Evolutionary conservation across 1,284 basidiomycete species (phyloP).

Genomic region (Ceratobasidium sp.): DNA sequence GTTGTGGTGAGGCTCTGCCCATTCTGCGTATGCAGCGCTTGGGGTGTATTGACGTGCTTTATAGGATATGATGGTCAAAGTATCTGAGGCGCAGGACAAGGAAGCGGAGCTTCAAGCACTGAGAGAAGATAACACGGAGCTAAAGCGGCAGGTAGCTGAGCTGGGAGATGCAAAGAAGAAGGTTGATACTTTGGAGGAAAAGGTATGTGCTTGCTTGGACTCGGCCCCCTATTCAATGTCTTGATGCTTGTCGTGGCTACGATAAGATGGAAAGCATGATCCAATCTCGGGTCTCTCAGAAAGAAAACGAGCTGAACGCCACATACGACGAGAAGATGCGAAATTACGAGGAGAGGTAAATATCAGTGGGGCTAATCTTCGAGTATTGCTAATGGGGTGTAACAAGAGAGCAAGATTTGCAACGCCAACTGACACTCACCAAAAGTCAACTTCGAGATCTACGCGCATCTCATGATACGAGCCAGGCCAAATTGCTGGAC

Average conservation of each 20-base stretch:
- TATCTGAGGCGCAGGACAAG: conserved; percentile 80
- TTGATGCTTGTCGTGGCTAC: background rate
- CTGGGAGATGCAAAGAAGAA: conserved; percentile 82
- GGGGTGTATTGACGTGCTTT: background rate
- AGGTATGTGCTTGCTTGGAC: conserved; percentile 63
- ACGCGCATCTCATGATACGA: conserved; percentile 89
- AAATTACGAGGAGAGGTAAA: conserved; percentile 93
- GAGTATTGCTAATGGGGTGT: conserved; percentile 6
- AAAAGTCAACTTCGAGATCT: conserved; percentile 92
- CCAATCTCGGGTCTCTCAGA: conserved; percentile 84
- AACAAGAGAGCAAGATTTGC: conserved; percentile 89
- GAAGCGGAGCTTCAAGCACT: conserved; percentile 78
- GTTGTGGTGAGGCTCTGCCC: conserved; percentile 76
- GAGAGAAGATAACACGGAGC: conserved; percentile 81
- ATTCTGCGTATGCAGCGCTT: background rate
- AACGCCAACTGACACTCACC: conserved; percentile 84
- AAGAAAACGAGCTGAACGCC: conserved; percentile 95
- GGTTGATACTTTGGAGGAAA: conserved; percentile 84
- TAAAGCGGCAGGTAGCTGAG: conserved; percentile 79
- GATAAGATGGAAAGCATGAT: conserved; percentile 90
- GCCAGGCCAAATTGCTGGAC: conserved; percentile 90
- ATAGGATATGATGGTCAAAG: conserved; percentile 89
- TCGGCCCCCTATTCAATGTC: background rate
- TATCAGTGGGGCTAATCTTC: conserved; percentile 30
- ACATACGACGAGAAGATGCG: conserved; percentile 95